Evolutionary conservation across 1,139 yeast species (phyloP).

Genomic region (Yamadazyma pseudoaaseri): DNA sequence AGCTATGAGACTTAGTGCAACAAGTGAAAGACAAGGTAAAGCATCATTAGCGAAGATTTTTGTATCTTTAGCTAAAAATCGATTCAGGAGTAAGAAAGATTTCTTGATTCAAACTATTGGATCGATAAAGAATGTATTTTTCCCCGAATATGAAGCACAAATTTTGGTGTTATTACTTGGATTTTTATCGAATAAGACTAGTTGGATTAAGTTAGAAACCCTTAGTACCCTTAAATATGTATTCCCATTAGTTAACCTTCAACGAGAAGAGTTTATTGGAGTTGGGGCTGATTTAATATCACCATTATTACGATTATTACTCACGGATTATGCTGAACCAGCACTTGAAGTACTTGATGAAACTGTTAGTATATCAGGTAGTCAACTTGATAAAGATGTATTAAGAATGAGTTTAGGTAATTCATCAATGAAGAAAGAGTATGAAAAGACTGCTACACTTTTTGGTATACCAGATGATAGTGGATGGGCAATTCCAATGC

Average conservation of each 20-base stretch:
- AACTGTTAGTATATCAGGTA: slow-evolving; percentile 81
- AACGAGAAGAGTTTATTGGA: slow-evolving; percentile 77
- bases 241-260: slow-evolving; percentile 75
- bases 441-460: slow-evolving; percentile 81
- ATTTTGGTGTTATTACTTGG: slow-evolving; percentile 76
- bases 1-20: slow-evolving; percentile 53
- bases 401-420: slow-evolving; percentile 90
- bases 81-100: slow-evolving; percentile 87
- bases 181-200: slow-evolving; percentile 67
- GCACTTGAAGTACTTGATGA: slow-evolving; percentile 90
- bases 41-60: slow-evolving; percentile 70
- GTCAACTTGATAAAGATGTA: slow-evolving; percentile 87
- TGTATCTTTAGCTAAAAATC: slow-evolving; percentile 69
- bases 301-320: slow-evolving; percentile 76
- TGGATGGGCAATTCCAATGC: slow-evolving; percentile 98
- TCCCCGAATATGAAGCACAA: slow-evolving; percentile 75
- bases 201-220: slow-evolving; percentile 80
- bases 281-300: slow-evolving; percentile 95
- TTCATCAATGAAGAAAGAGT: slow-evolving; percentile 71
- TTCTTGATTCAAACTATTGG: slow-evolving; percentile 79
- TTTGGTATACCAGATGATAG: slow-evolving; percentile 97
- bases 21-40: slow-evolving; percentile 61
- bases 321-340: slow-evolving; percentile 84
- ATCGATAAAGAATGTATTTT: slow-evolving; percentile 63
- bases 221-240: slow-evolving; percentile 71